Evolutionary conservation across 2,329 filamentous ascomycete genomes (phyloP), one percentile per base, ranked within the genome.

Genomic region (Pseudogymnoascus sp.): DNA sequence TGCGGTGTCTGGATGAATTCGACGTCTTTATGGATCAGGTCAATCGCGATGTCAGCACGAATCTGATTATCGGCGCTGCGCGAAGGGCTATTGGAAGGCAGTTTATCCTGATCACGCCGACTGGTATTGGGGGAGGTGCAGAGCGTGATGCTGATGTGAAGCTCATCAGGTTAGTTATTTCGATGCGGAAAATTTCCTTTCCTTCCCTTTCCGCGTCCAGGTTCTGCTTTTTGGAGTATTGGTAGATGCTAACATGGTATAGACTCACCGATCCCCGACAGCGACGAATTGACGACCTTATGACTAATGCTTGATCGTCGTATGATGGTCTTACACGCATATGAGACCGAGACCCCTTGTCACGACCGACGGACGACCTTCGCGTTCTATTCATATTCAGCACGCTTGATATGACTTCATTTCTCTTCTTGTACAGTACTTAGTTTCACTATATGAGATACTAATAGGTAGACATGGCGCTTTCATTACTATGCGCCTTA

Each of bases 21-120:
- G 94, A 99, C 71, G 94, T 99, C 30, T 99, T 96, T 78, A 99
- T 99, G 94, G 94, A 99, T 74, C 90, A 88, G 66, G 90, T 97
- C 61, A 99, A 99, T 73, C 85, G 94, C 62, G 90, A 89, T 60
- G 89, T 95, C 66, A 95, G 90, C 70, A 96, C 95, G 67, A 88
- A 89, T 64, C 90, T 99, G 87, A 88, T 99, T 73, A 91, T 96
- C 66, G 81, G 84, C 61, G 89, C 90, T 15, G 94, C 94, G 35
- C 83, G 94, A 67, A 83, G 88, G 28, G 89, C 90, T 1, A 86
- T 94, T n/a, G 90, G 91, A 23, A 83, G 90, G 63, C 94, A 99
- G 71, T 99, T 95, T 69, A 92, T 99, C 64, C 82, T 99, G 60
- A 99, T 99, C 71, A 96, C 92, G 2, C 94, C 94, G 26, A 95